Conservation (phyloP, 495 filamentous ascomycete genomes). For the Tuber brumale region DNA sequence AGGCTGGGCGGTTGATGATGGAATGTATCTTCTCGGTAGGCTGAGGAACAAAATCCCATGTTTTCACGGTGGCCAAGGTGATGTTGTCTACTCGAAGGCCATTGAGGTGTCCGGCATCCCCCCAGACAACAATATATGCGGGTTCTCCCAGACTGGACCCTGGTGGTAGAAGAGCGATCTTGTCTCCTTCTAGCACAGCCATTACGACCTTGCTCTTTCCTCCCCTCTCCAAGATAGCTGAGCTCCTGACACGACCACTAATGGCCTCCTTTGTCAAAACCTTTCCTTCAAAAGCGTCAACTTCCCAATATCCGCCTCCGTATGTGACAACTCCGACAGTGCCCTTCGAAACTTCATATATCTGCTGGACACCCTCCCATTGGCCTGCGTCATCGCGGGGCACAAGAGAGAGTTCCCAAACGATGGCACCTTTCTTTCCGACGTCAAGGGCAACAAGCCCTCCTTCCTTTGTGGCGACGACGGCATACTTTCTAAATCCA, state of each 20-base stretch:
- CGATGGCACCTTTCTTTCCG: constrained; percentile 64
- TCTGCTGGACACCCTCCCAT: constrained; percentile 55
- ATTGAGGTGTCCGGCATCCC: constrained; percentile 54
- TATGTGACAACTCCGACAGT: constrained; percentile 41
- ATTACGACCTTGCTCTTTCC: constrained; percentile 31
- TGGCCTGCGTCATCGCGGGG: constrained; percentile 54
- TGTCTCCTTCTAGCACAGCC: constrained; percentile 26
- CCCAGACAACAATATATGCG: constrained; percentile 55
- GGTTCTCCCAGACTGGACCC: constrained; percentile 17
- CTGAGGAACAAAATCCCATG: constrained; percentile 71
- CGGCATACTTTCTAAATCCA: constrained; percentile 73
- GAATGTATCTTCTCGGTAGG: constrained; percentile 59
- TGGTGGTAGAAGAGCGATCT: constrained; percentile 27
- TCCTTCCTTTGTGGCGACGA: constrained; percentile 75
- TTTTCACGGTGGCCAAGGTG: constrained; percentile 42
- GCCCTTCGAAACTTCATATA: constrained; percentile 39
- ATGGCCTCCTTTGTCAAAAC: constrained; percentile 33
- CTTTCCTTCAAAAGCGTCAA: constrained; percentile 43
- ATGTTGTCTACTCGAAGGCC: constrained; percentile 49
- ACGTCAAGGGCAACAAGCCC: constrained; percentile 71
- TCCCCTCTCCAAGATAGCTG: constrained; percentile 50
- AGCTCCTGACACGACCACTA: constrained; percentile 43
- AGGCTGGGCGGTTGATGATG: constrained; percentile 59
- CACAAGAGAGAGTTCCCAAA: constrained; percentile 63
- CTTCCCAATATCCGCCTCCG: constrained; percentile 41